Evolutionary conservation across 2,329 filamentous ascomycete species (phyloP).

Genomic region (Hysterium pulicare): DNA sequence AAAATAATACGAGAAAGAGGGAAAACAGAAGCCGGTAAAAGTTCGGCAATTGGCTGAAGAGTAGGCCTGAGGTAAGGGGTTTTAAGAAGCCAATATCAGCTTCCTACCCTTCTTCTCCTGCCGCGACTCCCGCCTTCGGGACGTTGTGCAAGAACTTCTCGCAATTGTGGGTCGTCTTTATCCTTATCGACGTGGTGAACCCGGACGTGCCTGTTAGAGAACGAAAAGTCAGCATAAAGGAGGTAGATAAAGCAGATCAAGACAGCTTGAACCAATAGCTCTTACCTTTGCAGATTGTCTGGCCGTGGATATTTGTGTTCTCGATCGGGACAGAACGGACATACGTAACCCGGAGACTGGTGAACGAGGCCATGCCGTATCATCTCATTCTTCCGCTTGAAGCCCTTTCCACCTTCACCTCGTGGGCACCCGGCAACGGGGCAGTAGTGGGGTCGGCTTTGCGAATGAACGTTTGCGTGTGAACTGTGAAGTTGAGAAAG

Average conservation of each 20-base stretch:
- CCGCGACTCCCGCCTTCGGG: constrained; percentile 81
- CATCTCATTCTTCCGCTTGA: constrained; percentile 70
- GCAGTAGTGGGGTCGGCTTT: constrained; percentile 62
- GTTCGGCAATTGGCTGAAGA: too few relatives aligned
- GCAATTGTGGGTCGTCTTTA: constrained; percentile 77
- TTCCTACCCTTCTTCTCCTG: constrained; percentile 63
- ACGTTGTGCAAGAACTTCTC: constrained; percentile 81
- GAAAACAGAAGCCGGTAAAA: too few relatives aligned
- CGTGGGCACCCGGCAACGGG: constrained; percentile 56
- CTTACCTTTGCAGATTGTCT: constrained; percentile 90
- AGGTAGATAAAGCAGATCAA: not conserved
- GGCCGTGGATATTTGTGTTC: constrained; percentile 94
- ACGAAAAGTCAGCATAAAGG: not conserved
- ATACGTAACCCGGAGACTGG: constrained; percentile 90
- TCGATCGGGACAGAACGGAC: constrained; percentile 89
- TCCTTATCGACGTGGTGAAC: constrained; percentile 88
- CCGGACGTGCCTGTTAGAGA: constrained; percentile 69
- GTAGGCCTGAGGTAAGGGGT: too few relatives aligned
- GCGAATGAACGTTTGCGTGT: constrained; percentile 67
- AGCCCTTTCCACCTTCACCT: constrained; percentile 61
- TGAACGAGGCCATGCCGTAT: constrained; percentile 83
- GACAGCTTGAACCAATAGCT: constrained; percentile 12
- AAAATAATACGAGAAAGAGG: too few relatives aligned
- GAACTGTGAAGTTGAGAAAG: constrained; percentile 46
- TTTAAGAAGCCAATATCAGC: constrained; percentile 9